Evolutionary conservation across 805 yeast species (phyloP).

Genomic region (Ogataea dorogensis): DNA sequence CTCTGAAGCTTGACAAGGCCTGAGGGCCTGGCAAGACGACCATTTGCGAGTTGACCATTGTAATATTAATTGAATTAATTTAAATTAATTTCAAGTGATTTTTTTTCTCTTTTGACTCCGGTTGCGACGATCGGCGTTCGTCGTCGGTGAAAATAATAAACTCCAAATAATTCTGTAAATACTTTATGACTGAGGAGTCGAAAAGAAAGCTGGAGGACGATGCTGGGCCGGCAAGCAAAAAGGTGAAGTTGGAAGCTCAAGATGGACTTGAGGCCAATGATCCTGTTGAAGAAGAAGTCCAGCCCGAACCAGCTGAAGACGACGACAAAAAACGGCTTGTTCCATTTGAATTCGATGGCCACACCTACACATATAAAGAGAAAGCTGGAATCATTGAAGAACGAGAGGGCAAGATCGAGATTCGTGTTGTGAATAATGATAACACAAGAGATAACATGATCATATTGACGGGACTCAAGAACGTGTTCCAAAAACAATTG

Average conservation of each 20-base stretch:
- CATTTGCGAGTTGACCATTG: constrained; percentile 29
- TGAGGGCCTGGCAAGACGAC: constrained; percentile 79
- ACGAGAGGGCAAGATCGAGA: constrained; percentile 87
- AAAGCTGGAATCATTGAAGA: constrained; percentile 94
- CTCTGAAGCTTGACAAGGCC: constrained; percentile 86
- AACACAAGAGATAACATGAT: constrained; percentile 82
- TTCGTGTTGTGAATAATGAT: constrained; percentile 95
- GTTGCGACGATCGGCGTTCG: not conserved
- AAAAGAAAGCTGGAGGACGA: constrained; percentile 12
- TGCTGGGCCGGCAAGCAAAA: too few species aligned
- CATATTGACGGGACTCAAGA: constrained; percentile 91
- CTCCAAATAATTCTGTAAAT: not conserved
- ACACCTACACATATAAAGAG: constrained; percentile 78
- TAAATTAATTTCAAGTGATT: constrained; percentile 1
- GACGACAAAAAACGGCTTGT: constrained; percentile 43
- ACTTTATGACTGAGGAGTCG: constrained; percentile 9
- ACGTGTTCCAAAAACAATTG: constrained; percentile 93
- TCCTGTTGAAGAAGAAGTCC: constrained; percentile 27
- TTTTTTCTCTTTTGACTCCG: constrained; percentile 1
- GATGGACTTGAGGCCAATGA: constrained; percentile 24
- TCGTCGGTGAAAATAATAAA: not conserved
- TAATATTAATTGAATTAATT: constrained; percentile 3
- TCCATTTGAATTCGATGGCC: constrained; percentile 70
- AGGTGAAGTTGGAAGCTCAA: too few species aligned
- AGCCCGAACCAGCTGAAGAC: constrained; percentile 36